These are phyloP conservation scores for Globisporangium ultimum DNA, from an alignment of 352 stramenopile species.

Conservation along the genomic window DNA sequence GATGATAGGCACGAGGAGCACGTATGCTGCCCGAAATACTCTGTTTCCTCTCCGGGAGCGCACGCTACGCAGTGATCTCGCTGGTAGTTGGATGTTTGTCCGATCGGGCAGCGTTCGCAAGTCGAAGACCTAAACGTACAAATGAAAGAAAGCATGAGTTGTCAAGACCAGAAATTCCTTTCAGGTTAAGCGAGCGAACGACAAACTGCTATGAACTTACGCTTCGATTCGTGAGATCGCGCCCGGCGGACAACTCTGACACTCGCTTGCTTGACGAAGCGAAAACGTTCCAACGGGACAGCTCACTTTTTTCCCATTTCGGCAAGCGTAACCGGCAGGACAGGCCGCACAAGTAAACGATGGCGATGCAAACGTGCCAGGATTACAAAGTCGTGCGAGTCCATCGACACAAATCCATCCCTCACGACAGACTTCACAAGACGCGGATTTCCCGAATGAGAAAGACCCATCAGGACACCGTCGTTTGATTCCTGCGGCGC, in stretches of 20 bases:
- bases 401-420: constrained; percentile 64
- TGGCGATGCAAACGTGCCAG: constrained; percentile 46
- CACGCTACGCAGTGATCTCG: constrained; percentile 55
- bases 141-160: constrained; percentile 1
- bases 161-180: too few relatives aligned
- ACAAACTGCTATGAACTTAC: constrained; percentile 17
- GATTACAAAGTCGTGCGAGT: constrained; percentile 43
- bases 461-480: constrained; percentile 43
- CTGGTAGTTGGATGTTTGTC: constrained; percentile 48
- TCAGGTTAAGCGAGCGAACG: background rate
- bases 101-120: constrained; percentile 38
- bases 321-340: constrained; percentile 47
- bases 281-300: constrained; percentile 50
- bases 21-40: constrained; percentile 34
- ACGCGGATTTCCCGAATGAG: constrained; percentile 52
- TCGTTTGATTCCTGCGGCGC: constrained; percentile 47
- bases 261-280: constrained; percentile 34
- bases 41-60: constrained; percentile 33
- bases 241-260: constrained; percentile 51
- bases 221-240: constrained; percentile 42
- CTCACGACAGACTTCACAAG: constrained; percentile 50
- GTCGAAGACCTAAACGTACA: constrained; percentile 23
- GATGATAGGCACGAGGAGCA: constrained; percentile 42
- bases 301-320: constrained; percentile 46
- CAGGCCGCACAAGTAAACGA: constrained; percentile 36